Base-by-base conservation (phyloP, 1,284 basidiomycete genomes). In the Rhodotorula sp. region DNA sequence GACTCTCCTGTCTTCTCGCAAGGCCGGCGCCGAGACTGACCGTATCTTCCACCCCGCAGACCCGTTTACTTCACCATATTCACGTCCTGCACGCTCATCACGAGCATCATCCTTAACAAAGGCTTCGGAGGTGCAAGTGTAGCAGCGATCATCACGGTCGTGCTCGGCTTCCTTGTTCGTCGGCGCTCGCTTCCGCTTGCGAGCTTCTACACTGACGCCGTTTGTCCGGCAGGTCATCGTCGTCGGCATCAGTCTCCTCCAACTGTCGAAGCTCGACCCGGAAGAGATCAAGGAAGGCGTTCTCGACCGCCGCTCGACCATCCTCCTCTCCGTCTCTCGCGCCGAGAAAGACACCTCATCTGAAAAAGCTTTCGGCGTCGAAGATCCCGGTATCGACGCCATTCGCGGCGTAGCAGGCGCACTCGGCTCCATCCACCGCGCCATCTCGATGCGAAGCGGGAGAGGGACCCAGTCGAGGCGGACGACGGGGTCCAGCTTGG, bases 211-310 rank as follows among this genome's bases (percentile, higher is more conserved):
- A 57, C 62, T 61, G 47, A 29, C 6, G 27, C 30, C 17, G 27
- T 4, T 29, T n/a, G n/a, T 39, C 6, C 46, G n/a, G 48, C 61
- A 58, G 34, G 52, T 59, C 63, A 64, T 64, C 48, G 60, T 61
- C 1, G 49, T 61, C 36, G 60, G 60, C 27, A 51, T 61, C 29
- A 30, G 90, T 27, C 88, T 99, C 71, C 87, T 99, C 15, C 95
- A 99, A 81, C 89, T 99, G 85, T 95, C 92, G 80, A 98, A 97
- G 81, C 85, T 93, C 74, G 91, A 94, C 78, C 91, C 91, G 6
- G 83, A 82, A 36, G 82, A 88, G 66, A 85, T 96, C 76, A 62
- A 74, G 22, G 60, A 72, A 22, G 66, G 46, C 39, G 84, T 84
- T 46, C 88, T 96, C 76, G 94, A 94, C 78, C 85, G 93, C 46